A percentile compares a stretch with the other conserved stretches of the same genome.
phyloP scores from a whole-genome alignment of 1,139 yeast genomes.

The Kluyveromyces sp. region DNA sequence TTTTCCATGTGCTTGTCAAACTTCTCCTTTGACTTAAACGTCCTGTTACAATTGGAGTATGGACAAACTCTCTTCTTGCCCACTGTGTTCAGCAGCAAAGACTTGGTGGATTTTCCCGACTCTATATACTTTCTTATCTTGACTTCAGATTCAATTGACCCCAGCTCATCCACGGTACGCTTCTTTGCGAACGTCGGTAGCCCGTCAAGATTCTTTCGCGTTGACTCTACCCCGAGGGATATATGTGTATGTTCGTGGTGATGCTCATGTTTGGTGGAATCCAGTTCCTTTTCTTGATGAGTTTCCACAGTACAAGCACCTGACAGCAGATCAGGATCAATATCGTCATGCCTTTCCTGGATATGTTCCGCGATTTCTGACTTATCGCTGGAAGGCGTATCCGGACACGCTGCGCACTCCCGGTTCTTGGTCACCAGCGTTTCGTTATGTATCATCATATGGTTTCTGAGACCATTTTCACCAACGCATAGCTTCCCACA shows the following conservation, averaged over 20 bases:
- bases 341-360: slow-evolving; percentile 28
- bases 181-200: slow-evolving; percentile 1
- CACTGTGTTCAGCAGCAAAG: slow-evolving; percentile 25
- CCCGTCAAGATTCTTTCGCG: no score
- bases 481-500: slow-evolving; percentile 79
- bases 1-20: slow-evolving; percentile 29
- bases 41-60: slow-evolving; percentile 28
- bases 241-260: no score
- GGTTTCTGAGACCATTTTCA: slow-evolving; percentile 59
- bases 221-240: no score
- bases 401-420: slow-evolving; percentile 51
- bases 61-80: slow-evolving; percentile 30
- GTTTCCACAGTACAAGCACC: no score
- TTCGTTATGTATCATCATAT: slow-evolving; percentile 56
- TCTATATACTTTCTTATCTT: slow-evolving; percentile 15
- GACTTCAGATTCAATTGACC: slow-evolving; percentile 15
- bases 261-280: no score
- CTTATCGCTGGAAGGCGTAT: slow-evolving; percentile 36
- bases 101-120: slow-evolving; percentile 20
- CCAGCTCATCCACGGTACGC: slow-evolving; percentile 11
- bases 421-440: slow-evolving; percentile 44
- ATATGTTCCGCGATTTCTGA: slow-evolving; percentile 41
- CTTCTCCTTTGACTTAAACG: slow-evolving; percentile 30
- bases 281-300: no score
- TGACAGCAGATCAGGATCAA: slow-evolving; percentile 14